phyloP scores from a whole-genome alignment of 2,329 filamentous ascomycete species.

The Monilinia fructigena region DNA sequence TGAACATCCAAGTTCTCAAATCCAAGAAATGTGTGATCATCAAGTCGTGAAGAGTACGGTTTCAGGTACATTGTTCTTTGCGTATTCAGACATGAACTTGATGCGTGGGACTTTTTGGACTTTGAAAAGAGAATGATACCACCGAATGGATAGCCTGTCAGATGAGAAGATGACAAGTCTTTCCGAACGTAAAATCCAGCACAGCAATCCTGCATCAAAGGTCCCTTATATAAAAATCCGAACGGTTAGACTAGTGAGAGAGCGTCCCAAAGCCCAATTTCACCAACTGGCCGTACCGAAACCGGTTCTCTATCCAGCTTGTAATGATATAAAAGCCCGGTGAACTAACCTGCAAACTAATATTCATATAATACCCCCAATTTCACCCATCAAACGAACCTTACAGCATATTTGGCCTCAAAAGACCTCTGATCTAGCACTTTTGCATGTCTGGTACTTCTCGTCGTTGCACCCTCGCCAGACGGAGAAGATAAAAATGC shows the following conservation, averaged over 20 bases:
- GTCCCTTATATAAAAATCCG: too few relatives aligned
- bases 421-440: not conserved
- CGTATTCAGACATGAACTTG: not conserved
- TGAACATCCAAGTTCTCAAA: not conserved
- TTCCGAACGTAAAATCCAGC: too few relatives aligned
- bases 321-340: not conserved
- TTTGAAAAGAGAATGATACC: not conserved
- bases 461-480: not conserved
- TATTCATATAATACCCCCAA: not conserved
- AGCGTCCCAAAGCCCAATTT: too few relatives aligned
- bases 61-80: not conserved
- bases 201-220: not conserved
- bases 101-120: not conserved
- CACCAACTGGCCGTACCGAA: too few relatives aligned
- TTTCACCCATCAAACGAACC: too few relatives aligned
- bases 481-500: conserved; percentile 17
- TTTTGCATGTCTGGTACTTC: not conserved
- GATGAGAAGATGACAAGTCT: not conserved
- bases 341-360: too few relatives aligned
- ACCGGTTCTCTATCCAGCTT: too few relatives aligned
- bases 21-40: not conserved
- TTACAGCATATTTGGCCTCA: not conserved
- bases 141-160: not conserved
- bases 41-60: not conserved
- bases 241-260: too few relatives aligned